Base-by-base conservation (phyloP, 208 protist genomes). In the Crithidia fasciculata region DNA sequence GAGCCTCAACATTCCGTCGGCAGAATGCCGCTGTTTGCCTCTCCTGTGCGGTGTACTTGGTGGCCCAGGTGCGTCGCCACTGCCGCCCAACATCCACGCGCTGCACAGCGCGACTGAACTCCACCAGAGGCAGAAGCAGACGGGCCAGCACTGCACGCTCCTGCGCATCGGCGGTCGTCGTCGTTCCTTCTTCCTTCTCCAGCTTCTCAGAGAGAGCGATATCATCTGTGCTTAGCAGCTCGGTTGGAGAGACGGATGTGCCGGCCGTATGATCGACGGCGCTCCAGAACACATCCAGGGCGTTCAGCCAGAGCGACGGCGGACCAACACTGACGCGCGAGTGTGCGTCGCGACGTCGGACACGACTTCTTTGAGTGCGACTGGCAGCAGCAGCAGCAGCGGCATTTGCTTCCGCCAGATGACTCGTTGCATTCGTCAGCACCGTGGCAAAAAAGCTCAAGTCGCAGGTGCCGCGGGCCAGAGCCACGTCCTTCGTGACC, bases 241-340 rank as follows among this genome's bases (percentile, higher is more conserved):
- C 55, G 0, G 67, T 4, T 2, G 55, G 36, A 10, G 55, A 41
- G 2, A 18, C 61, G 2, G 58, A 7, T 2, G 39, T 62, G 28
- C 45, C 41, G 9, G 65, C 50, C 2, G 78, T 90, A 69, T 94
- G 89, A 55, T 92, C 85, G 19, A 94, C 86, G 0, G 89, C 89
- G n/a, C 75, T 78, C 89, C 89, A 92, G 70, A 87, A 94, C 40
- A 94, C 83, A 13, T 78, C 61, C 10, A 89, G 73, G 4, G 86
- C 86, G 45, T 78, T 68, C 28, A 86, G 28, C 89, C 89, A 94
- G 59, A 85, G 54, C 3, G 73, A 73, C 12, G 18, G 37, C 5
- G 58, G 66, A 3, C 72, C 75, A 0, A 57, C 39, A 7, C 41
- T 41, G 10, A 41, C n/a, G 5, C 8, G 5, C 5, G 41, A 5